Conservation (phyloP, 1,284 basidiomycete genomes). For the Trametes sp. region DNA sequence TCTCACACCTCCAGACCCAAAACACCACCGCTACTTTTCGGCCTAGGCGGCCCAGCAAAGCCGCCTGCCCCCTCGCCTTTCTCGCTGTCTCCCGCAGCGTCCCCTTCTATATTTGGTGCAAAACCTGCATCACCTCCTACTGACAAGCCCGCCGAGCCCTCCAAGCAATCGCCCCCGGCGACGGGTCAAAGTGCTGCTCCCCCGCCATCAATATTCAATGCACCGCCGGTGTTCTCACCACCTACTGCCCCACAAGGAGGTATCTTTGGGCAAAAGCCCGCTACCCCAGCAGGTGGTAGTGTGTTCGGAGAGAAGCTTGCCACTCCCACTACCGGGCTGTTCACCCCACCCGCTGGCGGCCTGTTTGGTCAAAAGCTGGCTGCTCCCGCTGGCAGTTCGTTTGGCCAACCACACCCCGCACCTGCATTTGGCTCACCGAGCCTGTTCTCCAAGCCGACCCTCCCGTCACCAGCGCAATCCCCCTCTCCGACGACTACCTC, state of each 20-base stretch:
- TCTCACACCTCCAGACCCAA: slow-evolving; percentile 37
- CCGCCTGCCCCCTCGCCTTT: slow-evolving; percentile 33
- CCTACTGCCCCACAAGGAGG: slow-evolving; percentile 25
- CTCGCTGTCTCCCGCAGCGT: slow-evolving; percentile 29
- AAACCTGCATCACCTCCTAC: slow-evolving; percentile 14
- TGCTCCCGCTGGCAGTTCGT: slow-evolving; percentile 18
- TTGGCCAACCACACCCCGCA: slow-evolving; percentile 16
- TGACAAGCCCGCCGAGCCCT: slow-evolving; percentile 5
- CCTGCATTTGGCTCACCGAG: slow-evolving; percentile 1
- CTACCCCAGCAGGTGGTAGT: slow-evolving; percentile 13
- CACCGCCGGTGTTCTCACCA: slow-evolving; percentile 23
- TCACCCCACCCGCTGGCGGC: slow-evolving; percentile 18
- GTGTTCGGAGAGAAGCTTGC: slow-evolving; percentile 17
- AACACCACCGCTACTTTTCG: slow-evolving; percentile 50
- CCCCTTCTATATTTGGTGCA: slow-evolving; percentile 11
- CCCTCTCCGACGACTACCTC: slow-evolving; percentile 1
- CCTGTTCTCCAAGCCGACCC: slow-evolving; percentile 23
- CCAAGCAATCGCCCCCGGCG: slow-evolving; percentile 2
- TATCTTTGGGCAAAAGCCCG: slow-evolving; percentile 16
- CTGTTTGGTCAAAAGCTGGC: slow-evolving; percentile 24
- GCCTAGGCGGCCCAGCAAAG: slow-evolving; percentile 26
- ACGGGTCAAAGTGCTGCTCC: slow-evolving; percentile 13
- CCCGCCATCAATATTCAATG: slow-evolving; percentile 18
- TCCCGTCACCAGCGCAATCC: slow-evolving; percentile 9
- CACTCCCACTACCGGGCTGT: too few species aligned